phyloP scores from a whole-genome alignment of 2,329 filamentous ascomycete species.

The Xylariales sp. region DNA sequence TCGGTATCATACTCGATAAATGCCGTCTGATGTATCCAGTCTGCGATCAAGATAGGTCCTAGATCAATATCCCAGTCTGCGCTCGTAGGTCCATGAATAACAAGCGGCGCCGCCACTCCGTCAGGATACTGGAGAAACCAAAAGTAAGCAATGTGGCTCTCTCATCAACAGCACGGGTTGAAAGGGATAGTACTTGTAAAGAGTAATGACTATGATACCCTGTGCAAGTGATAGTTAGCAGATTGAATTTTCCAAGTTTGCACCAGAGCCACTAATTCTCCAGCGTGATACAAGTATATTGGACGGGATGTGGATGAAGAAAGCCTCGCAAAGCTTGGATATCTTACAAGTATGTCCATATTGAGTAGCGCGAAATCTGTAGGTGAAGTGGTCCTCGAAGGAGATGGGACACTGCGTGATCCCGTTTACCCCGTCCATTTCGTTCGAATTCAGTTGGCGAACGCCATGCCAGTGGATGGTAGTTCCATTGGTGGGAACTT shows the following conservation, averaged over 20 bases:
- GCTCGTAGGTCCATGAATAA: slow-evolving; percentile 41
- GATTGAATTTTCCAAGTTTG: background rate
- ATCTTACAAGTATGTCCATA: slow-evolving; percentile 30
- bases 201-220: slow-evolving; percentile 33
- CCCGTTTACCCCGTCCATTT: slow-evolving; percentile 26
- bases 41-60: slow-evolving; percentile 39
- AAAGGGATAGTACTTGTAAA: slow-evolving; percentile 26
- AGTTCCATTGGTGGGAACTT: slow-evolving; percentile 18
- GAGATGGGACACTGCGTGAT: slow-evolving; percentile 50
- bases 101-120: slow-evolving; percentile 41
- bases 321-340: too few relatives aligned
- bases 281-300: too few relatives aligned
- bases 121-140: slow-evolving; percentile 33
- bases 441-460: slow-evolving; percentile 22
- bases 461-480: slow-evolving; percentile 32
- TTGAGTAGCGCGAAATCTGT: slow-evolving; percentile 28
- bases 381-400: slow-evolving; percentile 33
- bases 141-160: too few relatives aligned
- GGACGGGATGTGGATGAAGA: too few relatives aligned
- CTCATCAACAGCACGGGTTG: slow-evolving; percentile 14
- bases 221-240: background rate
- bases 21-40: slow-evolving; percentile 37
- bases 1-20: slow-evolving; percentile 14
- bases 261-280: too few relatives aligned
- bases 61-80: slow-evolving; percentile 44